Evolutionary conservation across 1,284 basidiomycete genomes (phyloP), one percentile per base, ranked within the genome.

Genomic region (Trametes hirsuta): DNA sequence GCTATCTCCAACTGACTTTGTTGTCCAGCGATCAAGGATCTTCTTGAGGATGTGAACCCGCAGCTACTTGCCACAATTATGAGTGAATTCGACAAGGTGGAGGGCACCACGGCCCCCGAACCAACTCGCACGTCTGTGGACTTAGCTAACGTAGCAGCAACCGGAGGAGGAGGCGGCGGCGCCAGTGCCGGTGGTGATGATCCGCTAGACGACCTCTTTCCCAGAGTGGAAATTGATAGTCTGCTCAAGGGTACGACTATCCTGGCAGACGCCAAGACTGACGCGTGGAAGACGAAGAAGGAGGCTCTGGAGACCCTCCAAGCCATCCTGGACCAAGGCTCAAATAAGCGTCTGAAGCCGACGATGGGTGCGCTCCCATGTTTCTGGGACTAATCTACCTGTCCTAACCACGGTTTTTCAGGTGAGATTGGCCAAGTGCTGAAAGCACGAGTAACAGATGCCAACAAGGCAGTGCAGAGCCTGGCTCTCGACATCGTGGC

Each of bases 201-300:
- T 74, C 86, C 95, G 8, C 71, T 97, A 65, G 97, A 98, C 70
- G 95, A 98, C 57, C 81, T 99, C 24, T 95, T 98, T 71, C 97
- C 97, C 18, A 87, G 97, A 30, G 93, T 98, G 34, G 97, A 99
- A 68, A 80, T 99, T 48, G 97, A 99, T 68, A 83, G 86, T 58
- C 76, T 99, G 24, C 79, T 99, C 40, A 90, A 91, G 61, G 87
- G 90, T n/a, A 93, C 94, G 0, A 86, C 87, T 1, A 90, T 98
- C 48, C 76, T 96, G 30, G 80, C 86, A 1, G 93, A 95, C 69
- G 83, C 88, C 10, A 93, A 93, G 76, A 94, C 87, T 66, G 97
- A 98, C 68, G 89, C 94, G 0, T 99, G 97, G 97, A 99, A 99
- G 78, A 88, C 87, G 6, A 91, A 97, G 77, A 99, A 99, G 75